phyloP scores from a whole-genome alignment of 176 grass and related monocot species.

The Avena atlantica region DNA sequence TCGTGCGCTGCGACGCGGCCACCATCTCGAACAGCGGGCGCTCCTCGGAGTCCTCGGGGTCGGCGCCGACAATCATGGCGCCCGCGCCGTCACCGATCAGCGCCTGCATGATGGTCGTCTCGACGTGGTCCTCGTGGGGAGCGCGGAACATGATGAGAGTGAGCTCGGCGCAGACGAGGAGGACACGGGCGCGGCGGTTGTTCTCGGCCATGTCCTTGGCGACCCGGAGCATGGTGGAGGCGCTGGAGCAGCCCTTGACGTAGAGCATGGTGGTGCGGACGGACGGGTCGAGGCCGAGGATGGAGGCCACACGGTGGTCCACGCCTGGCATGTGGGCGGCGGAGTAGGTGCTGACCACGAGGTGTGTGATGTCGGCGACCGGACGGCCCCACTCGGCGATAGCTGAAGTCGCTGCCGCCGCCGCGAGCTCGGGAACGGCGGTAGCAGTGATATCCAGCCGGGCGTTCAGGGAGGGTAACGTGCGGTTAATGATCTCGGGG shows the following conservation, averaged over 20 bases:
- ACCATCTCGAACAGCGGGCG: no score
- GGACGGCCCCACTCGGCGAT: slow-evolving; percentile 63
- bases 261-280: slow-evolving; percentile 36
- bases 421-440: no score
- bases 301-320: slow-evolving; percentile 43
- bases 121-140: slow-evolving; percentile 31
- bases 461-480: no score
- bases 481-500: no score
- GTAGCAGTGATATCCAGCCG: no score
- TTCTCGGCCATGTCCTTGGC: slow-evolving; percentile 67
- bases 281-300: slow-evolving; percentile 45
- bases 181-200: slow-evolving; percentile 50
- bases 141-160: slow-evolving; percentile 45
- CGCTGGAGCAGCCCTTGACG: slow-evolving; percentile 40
- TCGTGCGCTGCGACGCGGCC: no score
- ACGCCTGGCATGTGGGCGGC: slow-evolving; percentile 47
- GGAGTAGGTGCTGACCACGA: slow-evolving; percentile 46
- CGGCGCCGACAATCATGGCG: slow-evolving; percentile 40
- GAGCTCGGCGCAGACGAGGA: slow-evolving; percentile 50
- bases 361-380: slow-evolving; percentile 52
- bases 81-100: slow-evolving; percentile 56
- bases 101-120: slow-evolving; percentile 47
- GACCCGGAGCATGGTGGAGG: slow-evolving; percentile 33
- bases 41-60: background rate
- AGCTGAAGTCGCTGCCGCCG: background rate